Conservation (phyloP, 768 basidiomycete genomes). For the Lyophyllum decastes region DNA sequence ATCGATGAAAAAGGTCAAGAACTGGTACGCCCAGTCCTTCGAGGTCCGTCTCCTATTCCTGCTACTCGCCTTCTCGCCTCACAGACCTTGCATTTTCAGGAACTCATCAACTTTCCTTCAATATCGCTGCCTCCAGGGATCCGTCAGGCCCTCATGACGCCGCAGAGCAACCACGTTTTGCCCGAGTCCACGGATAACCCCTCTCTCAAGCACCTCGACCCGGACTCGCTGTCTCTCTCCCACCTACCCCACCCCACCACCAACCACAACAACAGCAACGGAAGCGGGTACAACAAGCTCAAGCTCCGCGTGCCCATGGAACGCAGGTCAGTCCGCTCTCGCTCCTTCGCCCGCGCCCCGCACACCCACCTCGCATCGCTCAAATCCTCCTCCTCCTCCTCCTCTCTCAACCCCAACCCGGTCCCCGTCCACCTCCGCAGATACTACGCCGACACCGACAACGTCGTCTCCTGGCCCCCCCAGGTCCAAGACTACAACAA, state of each 20-base stretch:
- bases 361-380: constrained; percentile 6
- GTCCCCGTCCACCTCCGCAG: constrained; percentile 36
- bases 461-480: constrained; percentile 80
- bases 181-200: constrained; percentile 85
- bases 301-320: constrained; percentile 84
- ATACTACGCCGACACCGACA: constrained; percentile 81
- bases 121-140: constrained; percentile 70
- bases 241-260: not conserved
- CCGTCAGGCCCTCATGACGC: constrained; percentile 61
- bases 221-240: constrained; percentile 18
- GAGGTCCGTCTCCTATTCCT: constrained; percentile 60
- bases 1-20: constrained; percentile 90
- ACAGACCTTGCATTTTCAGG: constrained; percentile 52
- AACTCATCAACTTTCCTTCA: constrained; percentile 84
- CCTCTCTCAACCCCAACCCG: not conserved
- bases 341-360: constrained; percentile 1
- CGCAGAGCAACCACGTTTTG: constrained; percentile 46
- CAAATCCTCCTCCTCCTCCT: not conserved
- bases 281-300: constrained; percentile 51
- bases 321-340: constrained; percentile 56
- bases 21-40: constrained; percentile 99
- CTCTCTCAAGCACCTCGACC: constrained; percentile 50
- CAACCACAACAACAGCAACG: not conserved
- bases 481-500: constrained; percentile 93
- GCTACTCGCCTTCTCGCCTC: not conserved